Evolutionary conservation across 2,329 filamentous ascomycete genomes (phyloP).

Genomic region (Fusarium euwallaceae): DNA sequence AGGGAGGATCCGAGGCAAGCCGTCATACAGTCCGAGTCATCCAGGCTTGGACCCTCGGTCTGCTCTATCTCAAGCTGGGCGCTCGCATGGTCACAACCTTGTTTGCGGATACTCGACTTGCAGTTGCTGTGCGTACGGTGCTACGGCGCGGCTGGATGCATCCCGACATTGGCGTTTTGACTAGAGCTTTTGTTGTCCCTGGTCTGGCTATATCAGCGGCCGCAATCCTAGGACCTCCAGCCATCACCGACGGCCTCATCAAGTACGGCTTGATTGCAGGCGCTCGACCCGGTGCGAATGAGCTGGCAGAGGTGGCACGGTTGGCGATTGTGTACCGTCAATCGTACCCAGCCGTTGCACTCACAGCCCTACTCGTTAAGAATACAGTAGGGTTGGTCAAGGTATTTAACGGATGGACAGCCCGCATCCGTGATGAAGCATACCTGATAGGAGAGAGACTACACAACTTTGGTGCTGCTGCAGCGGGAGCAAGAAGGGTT

Average conservation of each 20-base stretch:
- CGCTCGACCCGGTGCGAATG: conserved; percentile 33
- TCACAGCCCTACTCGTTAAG: conserved; percentile 60
- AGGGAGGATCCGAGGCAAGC: conserved; percentile 44
- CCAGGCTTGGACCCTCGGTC: conserved; percentile 93
- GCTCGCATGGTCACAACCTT: conserved; percentile 76
- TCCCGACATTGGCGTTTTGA: conserved; percentile 84
- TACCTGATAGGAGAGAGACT: conserved; percentile 95
- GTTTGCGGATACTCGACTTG: conserved; percentile 77
- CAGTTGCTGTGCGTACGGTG: conserved; percentile 80
- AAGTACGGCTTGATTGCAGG: conserved; percentile 40
- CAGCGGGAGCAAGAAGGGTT: conserved; percentile 53
- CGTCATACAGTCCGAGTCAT: conserved; percentile 85
- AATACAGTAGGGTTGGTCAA: conserved; percentile 65
- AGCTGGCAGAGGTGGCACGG: conserved; percentile 46
- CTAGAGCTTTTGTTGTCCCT: conserved; percentile 88
- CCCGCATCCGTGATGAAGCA: conserved; percentile 90
- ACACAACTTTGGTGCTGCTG: conserved; percentile 84
- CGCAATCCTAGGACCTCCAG: conserved; percentile 75
- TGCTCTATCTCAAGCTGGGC: conserved; percentile 88
- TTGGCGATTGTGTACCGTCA: conserved; percentile 62
- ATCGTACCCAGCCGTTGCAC: conserved; percentile 77
- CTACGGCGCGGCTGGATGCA: conserved; percentile 81
- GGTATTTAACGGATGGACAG: conserved; percentile 81
- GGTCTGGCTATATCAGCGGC: conserved; percentile 70
- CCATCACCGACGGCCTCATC: conserved; percentile 61